Percentiles rank a stretch among this genome's conserved stretches.
Conservation (phyloP, 257 asterid species). For the Nicotiana benthamiana region DNA sequence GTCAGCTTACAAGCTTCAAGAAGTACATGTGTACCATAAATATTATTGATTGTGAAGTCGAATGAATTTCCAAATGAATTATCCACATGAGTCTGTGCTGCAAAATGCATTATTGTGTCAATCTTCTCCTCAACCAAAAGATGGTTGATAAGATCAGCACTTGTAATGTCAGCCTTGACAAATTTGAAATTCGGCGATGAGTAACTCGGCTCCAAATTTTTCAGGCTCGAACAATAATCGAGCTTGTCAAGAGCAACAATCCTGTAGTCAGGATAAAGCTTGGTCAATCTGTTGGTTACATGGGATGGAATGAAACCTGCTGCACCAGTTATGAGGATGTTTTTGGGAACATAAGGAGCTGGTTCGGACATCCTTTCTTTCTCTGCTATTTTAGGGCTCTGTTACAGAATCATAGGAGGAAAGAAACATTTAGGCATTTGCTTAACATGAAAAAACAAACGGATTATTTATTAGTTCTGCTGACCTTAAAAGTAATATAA, state of each 20-base stretch:
- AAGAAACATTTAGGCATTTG: background rate
- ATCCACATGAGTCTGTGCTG: constrained; percentile 16
- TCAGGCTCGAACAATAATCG: constrained; percentile 8
- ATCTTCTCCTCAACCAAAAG: constrained; percentile 8
- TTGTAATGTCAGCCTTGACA: background rate
- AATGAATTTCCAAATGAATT: constrained; percentile 13
- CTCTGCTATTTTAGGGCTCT: background rate
- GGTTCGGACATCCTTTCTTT: constrained; percentile 5
- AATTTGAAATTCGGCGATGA: constrained; percentile 7
- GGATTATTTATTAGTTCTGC: too few species aligned
- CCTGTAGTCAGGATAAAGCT: constrained; percentile 2
- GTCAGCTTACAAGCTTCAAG: constrained; percentile 14
- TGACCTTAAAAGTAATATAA: background rate
- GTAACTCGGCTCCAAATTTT: background rate
- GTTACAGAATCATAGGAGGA: background rate
- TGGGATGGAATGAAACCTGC: constrained; percentile 8
- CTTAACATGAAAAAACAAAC: background rate
- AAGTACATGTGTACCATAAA: constrained; percentile 16
- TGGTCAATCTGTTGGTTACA: background rate
- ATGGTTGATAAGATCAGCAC: constrained; percentile 14
- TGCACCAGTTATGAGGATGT: constrained; percentile 8
- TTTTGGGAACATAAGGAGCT: constrained; percentile 7
- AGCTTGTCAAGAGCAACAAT: constrained; percentile 12
- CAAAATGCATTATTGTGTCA: constrained; percentile 16
- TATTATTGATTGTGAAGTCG: constrained; percentile 8